Evolutionary conservation across 441 rosid species (phyloP), one percentile per base, ranked within the genome.

Genomic region (Populus hybrid): DNA sequence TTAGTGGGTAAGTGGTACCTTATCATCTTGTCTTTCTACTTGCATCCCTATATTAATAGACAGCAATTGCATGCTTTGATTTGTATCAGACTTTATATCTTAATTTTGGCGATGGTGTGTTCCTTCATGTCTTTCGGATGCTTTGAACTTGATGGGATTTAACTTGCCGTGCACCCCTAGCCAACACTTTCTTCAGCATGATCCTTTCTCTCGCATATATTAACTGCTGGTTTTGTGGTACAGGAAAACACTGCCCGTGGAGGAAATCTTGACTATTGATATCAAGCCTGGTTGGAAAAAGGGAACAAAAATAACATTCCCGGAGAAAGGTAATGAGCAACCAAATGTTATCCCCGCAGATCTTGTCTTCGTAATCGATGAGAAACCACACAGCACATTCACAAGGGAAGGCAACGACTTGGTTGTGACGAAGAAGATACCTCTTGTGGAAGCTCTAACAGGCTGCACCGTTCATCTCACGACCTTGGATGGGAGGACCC

Each of bases 271-370:
- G 69, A 87, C 90, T 2, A 89, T 93, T 61, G 88, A 90, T 28
- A 89, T 92, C 82, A 93, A 90, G 82, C 97, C 94, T 0, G 98
- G 98, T 3, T 93, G 97, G 98, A 93, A 93, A 78, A 90, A 87
- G 76, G 97, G 97, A 73, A 93, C 97, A 20, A 93, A 92, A 82
- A 87, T 93, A 67, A 92, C 97, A 5, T 92, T 92, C 87, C 94
- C 92, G 0, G 91, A 92, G 89, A 93, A 92, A 81, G 97, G 98
- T 24, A 89, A 93, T 30, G 95, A 92, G 82, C 92, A 90, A 46
- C 88, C 90, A 32, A 90, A 92, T 16, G 84, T 89, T 32, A 79
- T 87, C 53, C 92, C 97, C 0, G 85, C 94, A 0, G 92, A 92
- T 82, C 90, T 93, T 5, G 86, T 92, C 16, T 92, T 92, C 88